Conservation (phyloP, 108 stramenopile species). For the Nitzschia palea region DNA sequence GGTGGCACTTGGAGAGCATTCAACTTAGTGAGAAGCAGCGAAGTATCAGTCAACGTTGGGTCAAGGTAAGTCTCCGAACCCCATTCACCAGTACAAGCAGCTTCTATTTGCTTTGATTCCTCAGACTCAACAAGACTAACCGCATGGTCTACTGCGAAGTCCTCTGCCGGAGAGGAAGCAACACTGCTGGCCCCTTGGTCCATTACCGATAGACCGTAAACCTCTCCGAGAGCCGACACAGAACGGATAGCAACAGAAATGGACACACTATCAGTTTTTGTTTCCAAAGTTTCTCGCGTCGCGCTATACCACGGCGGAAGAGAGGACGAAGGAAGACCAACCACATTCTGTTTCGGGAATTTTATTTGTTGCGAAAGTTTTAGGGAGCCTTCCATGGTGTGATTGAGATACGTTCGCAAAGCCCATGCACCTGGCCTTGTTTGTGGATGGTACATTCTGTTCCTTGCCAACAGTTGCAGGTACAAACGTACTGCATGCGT, state of each 20-base stretch:
- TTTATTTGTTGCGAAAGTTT: slow-evolving; percentile 53
- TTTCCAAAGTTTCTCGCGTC: slow-evolving; percentile 22
- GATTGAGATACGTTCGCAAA: slow-evolving; percentile 7
- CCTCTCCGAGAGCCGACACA: slow-evolving; percentile 47
- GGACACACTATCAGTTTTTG: slow-evolving; percentile 7
- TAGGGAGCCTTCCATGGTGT: slow-evolving; percentile 49
- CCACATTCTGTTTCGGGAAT: slow-evolving; percentile 45
- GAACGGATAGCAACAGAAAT: slow-evolving; percentile 45
- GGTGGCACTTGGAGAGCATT: slow-evolving; percentile 73
- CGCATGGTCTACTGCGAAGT: slow-evolving; percentile 10
- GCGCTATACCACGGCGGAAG: slow-evolving; percentile 48
- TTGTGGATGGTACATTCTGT: slow-evolving; percentile 20
- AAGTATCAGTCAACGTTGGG: slow-evolving; percentile 60
- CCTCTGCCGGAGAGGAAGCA: slow-evolving; percentile 3
- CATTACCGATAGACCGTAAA: slow-evolving; percentile 60
- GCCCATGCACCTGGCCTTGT: background rate
- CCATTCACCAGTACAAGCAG: slow-evolving; percentile 77
- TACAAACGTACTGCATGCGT: slow-evolving; percentile 17
- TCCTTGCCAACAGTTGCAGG: slow-evolving; percentile 37
- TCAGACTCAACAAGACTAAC: slow-evolving; percentile 9
- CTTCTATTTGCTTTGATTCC: slow-evolving; percentile 53
- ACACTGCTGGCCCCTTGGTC: slow-evolving; percentile 18
- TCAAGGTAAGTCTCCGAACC: slow-evolving; percentile 68
- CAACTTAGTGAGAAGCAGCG: slow-evolving; percentile 60
- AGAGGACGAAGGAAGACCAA: slow-evolving; percentile 5